phyloP scores from a whole-genome alignment of 2,329 filamentous ascomycete genomes.

The Aspergillus glaucus region DNA sequence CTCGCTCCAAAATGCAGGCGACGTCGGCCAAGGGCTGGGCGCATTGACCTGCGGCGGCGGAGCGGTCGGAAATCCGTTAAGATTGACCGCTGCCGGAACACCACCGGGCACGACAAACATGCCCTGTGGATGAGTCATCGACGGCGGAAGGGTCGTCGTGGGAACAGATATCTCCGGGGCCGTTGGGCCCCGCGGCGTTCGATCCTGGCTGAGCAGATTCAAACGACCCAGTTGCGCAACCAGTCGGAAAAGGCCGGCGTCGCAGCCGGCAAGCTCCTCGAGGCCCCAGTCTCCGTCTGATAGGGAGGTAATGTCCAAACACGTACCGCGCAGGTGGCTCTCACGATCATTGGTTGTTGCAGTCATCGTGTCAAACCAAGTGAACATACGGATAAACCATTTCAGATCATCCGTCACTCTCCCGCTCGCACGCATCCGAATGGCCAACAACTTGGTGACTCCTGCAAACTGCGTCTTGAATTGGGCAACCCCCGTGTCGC shows the following conservation, averaged over 20 bases:
- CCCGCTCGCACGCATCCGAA: conserved; percentile 59
- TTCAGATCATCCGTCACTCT: conserved; percentile 58
- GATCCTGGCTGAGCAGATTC: conserved; percentile 72
- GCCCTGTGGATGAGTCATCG: conserved; percentile 19
- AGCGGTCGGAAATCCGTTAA: conserved; percentile 28
- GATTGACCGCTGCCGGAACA: conserved; percentile 36
- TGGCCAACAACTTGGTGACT: conserved; percentile 78
- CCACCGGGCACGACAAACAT: conserved; percentile 10
- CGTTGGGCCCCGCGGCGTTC: conserved; percentile 29
- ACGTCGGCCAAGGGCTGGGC: conserved; percentile 14
- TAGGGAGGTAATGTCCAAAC: conserved; percentile 58
- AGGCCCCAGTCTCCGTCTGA: conserved; percentile 64
- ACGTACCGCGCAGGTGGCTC: conserved; percentile 63
- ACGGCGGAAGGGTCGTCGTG: conserved; percentile 26
- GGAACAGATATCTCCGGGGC: conserved; percentile 18
- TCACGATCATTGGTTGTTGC: conserved; percentile 89
- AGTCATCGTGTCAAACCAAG: conserved; percentile 89
- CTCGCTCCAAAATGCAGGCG: conserved; percentile 66
- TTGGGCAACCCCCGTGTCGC: conserved; percentile 84
- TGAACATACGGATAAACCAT: conserved; percentile 91
- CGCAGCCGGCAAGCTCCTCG: conserved; percentile 83
- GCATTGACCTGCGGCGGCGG: conserved; percentile 16
- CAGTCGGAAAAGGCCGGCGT: conserved; percentile 77
- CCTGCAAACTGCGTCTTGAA: conserved; percentile 92
- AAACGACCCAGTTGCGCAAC: conserved; percentile 77